Evolutionary conservation across 169 alveolate species (phyloP).

Genomic region (Sarcocystis neurona): DNA sequence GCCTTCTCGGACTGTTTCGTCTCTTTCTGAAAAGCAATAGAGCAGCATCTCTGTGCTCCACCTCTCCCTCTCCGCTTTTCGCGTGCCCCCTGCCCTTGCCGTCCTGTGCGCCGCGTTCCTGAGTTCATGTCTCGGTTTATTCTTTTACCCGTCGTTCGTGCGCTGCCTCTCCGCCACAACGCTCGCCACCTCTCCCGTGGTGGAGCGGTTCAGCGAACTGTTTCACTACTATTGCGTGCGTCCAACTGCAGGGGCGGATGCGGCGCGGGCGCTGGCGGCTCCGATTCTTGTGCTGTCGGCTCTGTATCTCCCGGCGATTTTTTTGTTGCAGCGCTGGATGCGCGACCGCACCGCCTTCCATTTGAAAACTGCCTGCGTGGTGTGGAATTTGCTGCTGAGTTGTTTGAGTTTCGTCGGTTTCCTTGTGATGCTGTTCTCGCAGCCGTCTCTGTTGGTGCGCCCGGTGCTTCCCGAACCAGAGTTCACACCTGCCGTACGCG

Average conservation of each 20-base stretch:
- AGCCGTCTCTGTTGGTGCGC: conserved; percentile 40
- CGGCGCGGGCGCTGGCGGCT: conserved; percentile 58
- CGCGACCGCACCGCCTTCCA: conserved; percentile 48
- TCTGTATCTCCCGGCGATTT: conserved; percentile 70
- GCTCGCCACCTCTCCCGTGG: too few relatives aligned
- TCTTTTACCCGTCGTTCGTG: too few relatives aligned
- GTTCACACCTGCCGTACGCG: conserved; percentile 65
- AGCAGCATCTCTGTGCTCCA: too few relatives aligned
- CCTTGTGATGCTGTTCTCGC: conserved; percentile 42
- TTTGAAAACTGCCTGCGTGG: conserved; percentile 27
- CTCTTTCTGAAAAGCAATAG: too few relatives aligned
- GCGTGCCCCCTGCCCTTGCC: too few relatives aligned
- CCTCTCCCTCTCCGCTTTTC: too few relatives aligned
- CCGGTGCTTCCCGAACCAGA: conserved; percentile 47
- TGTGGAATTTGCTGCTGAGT: conserved; percentile 54
- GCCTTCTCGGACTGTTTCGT: too few relatives aligned
- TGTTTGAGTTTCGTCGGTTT: conserved; percentile 52
- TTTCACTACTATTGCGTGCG: conserved; percentile 12
- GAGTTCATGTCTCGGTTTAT: too few relatives aligned
- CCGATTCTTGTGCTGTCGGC: conserved; percentile 57
- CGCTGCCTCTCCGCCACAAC: too few relatives aligned
- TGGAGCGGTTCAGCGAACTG: not conserved
- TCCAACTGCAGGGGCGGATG: conserved; percentile 66
- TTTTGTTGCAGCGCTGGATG: conserved; percentile 64
- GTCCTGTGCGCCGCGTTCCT: too few relatives aligned